Conservation (phyloP, 805 yeast genomes). For the Phaffomyces opuntiae region DNA sequence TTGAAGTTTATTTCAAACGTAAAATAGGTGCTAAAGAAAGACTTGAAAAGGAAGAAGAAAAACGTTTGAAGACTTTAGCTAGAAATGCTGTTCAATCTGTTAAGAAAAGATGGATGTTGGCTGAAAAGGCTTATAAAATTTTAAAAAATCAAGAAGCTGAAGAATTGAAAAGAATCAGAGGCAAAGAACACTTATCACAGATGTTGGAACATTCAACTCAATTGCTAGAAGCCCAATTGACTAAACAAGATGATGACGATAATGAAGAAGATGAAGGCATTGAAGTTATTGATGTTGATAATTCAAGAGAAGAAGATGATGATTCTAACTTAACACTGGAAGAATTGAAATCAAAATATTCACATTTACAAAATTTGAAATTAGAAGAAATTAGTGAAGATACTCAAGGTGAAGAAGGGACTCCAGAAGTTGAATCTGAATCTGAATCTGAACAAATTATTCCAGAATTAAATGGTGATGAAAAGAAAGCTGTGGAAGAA, state of each 20-base stretch:
- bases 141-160: slow-evolving; percentile 74
- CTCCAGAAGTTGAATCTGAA: slow-evolving; percentile 16
- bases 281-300: slow-evolving; percentile 24
- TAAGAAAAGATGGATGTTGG: slow-evolving; percentile 83
- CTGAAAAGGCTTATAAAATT: slow-evolving; percentile 71
- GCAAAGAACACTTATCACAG: slow-evolving; percentile 80
- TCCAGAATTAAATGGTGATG: slow-evolving; percentile 16
- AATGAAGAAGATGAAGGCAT: slow-evolving; percentile 20
- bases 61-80: slow-evolving; percentile 62
- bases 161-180: slow-evolving; percentile 69
- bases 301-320: slow-evolving; percentile 8
- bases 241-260: slow-evolving; percentile 28
- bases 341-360: slow-evolving; percentile 19
- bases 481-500: slow-evolving; percentile 22
- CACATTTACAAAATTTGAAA: slow-evolving; percentile 18
- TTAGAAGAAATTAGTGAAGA: slow-evolving; percentile 24
- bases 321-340: slow-evolving; percentile 26
- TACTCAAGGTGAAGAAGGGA: slow-evolving; percentile 13
- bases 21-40: slow-evolving; percentile 86
- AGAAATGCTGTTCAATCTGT: slow-evolving; percentile 78
- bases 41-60: slow-evolving; percentile 66
- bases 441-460: slow-evolving; percentile 13
- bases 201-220: slow-evolving; percentile 90
- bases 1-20: slow-evolving; percentile 82
- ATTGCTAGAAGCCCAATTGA: slow-evolving; percentile 77